phyloP scores from a whole-genome alignment of 2,329 filamentous ascomycete species.

The Xylaria hypoxylon region DNA sequence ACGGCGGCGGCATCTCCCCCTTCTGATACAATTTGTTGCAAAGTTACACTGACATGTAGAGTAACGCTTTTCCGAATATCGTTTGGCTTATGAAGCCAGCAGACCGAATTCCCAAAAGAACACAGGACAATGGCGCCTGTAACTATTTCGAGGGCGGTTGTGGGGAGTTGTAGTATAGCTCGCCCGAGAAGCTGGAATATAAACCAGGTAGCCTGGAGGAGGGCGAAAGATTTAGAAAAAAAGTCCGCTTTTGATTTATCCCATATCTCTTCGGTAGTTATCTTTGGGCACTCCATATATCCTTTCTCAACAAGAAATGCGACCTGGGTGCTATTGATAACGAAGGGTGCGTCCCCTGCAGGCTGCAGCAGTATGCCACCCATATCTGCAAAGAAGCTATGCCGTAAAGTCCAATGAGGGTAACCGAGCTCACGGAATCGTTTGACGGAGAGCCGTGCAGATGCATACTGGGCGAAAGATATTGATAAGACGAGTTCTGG shows the following conservation, averaged over 20 bases:
- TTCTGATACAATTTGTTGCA: neutral
- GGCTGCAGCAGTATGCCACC: neutral
- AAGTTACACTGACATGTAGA: neutral
- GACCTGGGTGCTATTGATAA: constrained; percentile 1
- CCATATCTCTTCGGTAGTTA: constrained; percentile 14
- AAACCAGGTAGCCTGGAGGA: neutral
- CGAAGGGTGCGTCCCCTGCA: neutral
- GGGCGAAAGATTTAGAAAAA: neutral
- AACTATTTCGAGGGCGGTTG: neutral
- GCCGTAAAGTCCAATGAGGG: constrained; percentile 13
- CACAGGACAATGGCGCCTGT: neutral
- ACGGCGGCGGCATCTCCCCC: neutral
- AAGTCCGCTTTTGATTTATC: constrained; percentile 15
- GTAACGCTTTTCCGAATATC: constrained; percentile 3
- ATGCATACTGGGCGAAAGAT: constrained; percentile 1
- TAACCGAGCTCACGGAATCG: constrained; percentile 12
- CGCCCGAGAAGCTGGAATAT: constrained; percentile 1
- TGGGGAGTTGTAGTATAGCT: neutral
- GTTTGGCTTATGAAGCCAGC: neutral
- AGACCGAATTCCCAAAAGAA: neutral
- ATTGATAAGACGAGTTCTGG: constrained; percentile 13
- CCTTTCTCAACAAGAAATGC: constrained; percentile 9
- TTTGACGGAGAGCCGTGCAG: neutral
- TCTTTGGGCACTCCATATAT: constrained; percentile 11
- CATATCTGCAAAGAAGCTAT: constrained; percentile 17